Evolutionary conservation across 306 rosid species (phyloP).

Genomic region (Erythrophleum fordii): DNA sequence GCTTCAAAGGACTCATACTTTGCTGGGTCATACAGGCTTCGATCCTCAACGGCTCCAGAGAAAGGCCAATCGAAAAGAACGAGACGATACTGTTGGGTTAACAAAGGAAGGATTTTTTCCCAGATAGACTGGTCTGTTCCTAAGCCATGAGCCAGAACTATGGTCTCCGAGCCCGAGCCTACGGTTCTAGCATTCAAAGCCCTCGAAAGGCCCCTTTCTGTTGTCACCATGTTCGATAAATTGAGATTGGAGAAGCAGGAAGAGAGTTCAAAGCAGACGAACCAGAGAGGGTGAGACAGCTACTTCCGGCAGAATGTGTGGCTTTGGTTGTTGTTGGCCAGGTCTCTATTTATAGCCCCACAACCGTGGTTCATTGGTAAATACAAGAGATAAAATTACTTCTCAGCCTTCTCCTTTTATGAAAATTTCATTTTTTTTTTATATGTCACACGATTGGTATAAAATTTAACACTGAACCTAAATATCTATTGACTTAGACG

Average conservation of each 20-base stretch:
- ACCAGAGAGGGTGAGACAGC: background rate
- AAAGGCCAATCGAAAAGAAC: constrained; percentile 87
- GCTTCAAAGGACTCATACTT: constrained; percentile 63
- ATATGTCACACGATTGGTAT: no score
- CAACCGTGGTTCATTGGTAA: background rate
- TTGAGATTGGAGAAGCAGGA: background rate
- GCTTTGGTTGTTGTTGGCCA: constrained; percentile 32
- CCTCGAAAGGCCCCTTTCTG: constrained; percentile 42
- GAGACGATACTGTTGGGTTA: constrained; percentile 47
- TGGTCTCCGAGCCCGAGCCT: constrained; percentile 54
- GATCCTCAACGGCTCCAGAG: constrained; percentile 59
- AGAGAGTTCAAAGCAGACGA: background rate
- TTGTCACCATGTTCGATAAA: constrained; percentile 37
- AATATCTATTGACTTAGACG: no score
- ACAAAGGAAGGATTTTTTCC: constrained; percentile 69
- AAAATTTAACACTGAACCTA: no score
- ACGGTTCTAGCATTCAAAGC: constrained; percentile 54
- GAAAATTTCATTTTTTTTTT: no score
- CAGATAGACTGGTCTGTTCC: constrained; percentile 89
- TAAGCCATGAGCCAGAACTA: constrained; percentile 87
- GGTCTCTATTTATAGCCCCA: constrained; percentile 37
- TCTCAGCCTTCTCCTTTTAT: no score
- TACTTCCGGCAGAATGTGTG: constrained; percentile 29
- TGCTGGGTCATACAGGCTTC: constrained; percentile 53
- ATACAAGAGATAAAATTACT: no score